These are phyloP conservation scores for Malassezia sp. DNA, from an alignment of 1,284 basidiomycete species.

Conservation along the genomic window DNA sequence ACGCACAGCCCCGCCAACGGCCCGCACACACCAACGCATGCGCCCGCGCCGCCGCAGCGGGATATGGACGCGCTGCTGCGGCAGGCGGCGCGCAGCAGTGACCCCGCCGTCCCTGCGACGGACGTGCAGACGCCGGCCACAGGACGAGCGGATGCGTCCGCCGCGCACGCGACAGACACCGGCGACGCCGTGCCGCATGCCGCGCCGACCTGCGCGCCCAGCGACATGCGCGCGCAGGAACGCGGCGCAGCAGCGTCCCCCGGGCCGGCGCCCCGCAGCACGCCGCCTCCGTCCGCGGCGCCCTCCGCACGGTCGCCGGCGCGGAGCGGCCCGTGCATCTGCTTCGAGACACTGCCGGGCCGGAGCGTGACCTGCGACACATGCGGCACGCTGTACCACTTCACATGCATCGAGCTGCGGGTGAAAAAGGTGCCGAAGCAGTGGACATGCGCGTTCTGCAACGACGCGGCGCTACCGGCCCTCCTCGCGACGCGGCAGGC, in stretches of 20 bases:
- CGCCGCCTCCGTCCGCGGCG: not conserved
- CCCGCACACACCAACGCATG: no score
- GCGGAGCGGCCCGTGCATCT: conserved; percentile 40
- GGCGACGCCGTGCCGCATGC: no score
- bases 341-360: conserved; percentile 13
- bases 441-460: conserved; percentile 36
- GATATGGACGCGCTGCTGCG: no score
- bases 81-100: no score
- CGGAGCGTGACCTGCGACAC: conserved; percentile 19
- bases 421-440: conserved; percentile 4
- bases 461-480: conserved; percentile 8
- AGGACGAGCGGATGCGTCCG: no score
- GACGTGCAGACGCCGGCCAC: no score
- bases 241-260: conserved; percentile 11
- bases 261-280: not conserved
- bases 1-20: not conserved
- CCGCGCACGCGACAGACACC: no score
- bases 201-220: no score
- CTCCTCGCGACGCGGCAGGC: conserved; percentile 15
- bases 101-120: no score
- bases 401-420: conserved; percentile 27
- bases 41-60: no score
- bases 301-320: no score
- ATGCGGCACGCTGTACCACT: conserved; percentile 29
- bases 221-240: conserved; percentile 9